These are phyloP conservation scores for Typha latifolia DNA, from an alignment of 176 grass and related monocot genomes.

Conservation along the genomic window DNA sequence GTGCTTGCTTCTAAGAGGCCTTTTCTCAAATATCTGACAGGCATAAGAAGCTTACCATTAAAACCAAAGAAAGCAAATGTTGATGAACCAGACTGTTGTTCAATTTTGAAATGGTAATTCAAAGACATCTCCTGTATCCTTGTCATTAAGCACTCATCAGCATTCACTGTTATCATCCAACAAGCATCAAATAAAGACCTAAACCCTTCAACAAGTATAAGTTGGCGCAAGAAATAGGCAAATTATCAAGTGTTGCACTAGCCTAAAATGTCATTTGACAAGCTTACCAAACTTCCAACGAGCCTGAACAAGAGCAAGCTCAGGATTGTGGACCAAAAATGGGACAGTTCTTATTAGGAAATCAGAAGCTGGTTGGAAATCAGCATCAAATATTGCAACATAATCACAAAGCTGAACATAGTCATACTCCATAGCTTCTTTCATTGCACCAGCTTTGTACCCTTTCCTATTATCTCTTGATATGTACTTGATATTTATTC, in stretches of 20 bases:
- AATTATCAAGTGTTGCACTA: no score
- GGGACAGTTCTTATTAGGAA: constrained; percentile 79
- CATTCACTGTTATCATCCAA: constrained; percentile 37
- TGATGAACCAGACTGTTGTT: constrained; percentile 62
- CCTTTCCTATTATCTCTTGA: constrained; percentile 82
- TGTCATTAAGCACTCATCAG: constrained; percentile 73
- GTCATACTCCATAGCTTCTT: constrained; percentile 68
- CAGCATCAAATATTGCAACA: constrained; percentile 89
- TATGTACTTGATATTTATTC: constrained; percentile 78
- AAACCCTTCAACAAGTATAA: no score
- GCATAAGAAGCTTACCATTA: constrained; percentile 27
- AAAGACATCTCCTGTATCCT: constrained; percentile 82
- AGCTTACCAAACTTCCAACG: constrained; percentile 84
- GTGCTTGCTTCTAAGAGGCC: no score
- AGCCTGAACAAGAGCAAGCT: constrained; percentile 76
- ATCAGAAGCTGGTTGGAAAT: constrained; percentile 82
- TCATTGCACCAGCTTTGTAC: constrained; percentile 88
- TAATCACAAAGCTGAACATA: constrained; percentile 72
- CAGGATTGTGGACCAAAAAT: constrained; percentile 73
- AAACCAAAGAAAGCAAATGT: constrained; percentile 65
- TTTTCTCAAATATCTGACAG: no score
- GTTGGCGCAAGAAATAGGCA: no score
- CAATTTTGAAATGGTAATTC: constrained; percentile 85
- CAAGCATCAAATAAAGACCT: no score
- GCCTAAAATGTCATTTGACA: neutral